phyloP scores from a whole-genome alignment of 805 yeast species.

The Candida verbasci region DNA sequence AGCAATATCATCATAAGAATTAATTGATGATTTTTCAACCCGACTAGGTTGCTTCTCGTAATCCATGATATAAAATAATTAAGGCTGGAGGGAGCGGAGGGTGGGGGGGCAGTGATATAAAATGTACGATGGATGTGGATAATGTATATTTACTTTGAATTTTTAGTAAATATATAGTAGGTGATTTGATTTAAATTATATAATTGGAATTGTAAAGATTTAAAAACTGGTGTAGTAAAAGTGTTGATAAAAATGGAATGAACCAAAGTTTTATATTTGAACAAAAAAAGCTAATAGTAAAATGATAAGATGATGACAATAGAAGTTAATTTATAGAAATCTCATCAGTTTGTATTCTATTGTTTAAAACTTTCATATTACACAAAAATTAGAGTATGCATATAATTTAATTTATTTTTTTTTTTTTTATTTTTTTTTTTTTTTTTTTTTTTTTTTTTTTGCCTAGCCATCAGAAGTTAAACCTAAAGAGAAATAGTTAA shows the following conservation, averaged over 20 bases:
- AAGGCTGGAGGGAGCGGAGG: not conserved
- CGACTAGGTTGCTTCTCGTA: constrained; percentile 8
- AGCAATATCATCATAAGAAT: constrained; percentile 4
- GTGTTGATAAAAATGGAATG: not conserved
- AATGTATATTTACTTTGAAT: constrained; percentile 7
- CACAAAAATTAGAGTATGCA: no score
- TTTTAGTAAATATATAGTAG: constrained; percentile 9
- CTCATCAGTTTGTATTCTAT: no score
- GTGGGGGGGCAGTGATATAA: not conserved
- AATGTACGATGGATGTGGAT: constrained; percentile 7
- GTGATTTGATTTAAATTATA: constrained; percentile 6
- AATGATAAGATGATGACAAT: no score
- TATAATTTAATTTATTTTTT: no score
- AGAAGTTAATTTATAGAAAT: no score
- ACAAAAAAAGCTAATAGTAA: no score
- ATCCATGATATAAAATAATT: not conserved
- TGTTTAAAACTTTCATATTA: no score
- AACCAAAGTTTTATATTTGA: not conserved
- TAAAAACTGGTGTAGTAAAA: not conserved
- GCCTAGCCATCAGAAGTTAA: not conserved
- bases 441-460: not conserved
- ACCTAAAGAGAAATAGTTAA: no score
- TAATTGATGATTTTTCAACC: constrained; percentile 6
- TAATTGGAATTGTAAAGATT: no score
- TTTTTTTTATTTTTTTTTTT: no score